phyloP scores from a whole-genome alignment of 1,139 yeast species.

The Yamadazyma sp. region DNA sequence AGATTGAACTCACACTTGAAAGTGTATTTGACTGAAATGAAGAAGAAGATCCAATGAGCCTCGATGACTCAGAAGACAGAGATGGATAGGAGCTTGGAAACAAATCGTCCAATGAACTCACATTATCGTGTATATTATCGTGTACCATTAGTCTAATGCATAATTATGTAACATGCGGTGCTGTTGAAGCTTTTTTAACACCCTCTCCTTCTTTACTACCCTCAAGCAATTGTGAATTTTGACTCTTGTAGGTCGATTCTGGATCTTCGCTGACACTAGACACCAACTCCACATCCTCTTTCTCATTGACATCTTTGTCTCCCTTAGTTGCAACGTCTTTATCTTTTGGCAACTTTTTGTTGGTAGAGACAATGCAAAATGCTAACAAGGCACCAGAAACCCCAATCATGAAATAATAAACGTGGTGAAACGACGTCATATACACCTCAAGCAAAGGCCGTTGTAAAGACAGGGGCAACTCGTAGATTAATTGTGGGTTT shows the following conservation, averaged over 20 bases:
- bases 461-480: conserved; percentile 24
- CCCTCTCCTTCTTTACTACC: too few species aligned
- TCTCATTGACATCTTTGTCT: neutral
- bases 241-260: too few species aligned
- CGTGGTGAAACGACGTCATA: conserved; percentile 40
- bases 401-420: conserved; percentile 42
- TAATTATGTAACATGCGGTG: neutral
- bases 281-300: neutral
- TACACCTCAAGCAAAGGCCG: conserved; percentile 26
- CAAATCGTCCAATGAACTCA: too few species aligned
- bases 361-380: conserved; percentile 34
- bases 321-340: conserved; percentile 23
- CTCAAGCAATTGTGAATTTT: too few species aligned
- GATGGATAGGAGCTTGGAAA: too few species aligned
- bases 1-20: conserved; percentile 30
- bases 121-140: conserved; percentile 1
- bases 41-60: conserved; percentile 11
- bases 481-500: conserved; percentile 29
- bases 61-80: too few species aligned
- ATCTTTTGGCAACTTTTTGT: conserved; percentile 37
- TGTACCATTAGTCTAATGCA: conserved; percentile 1
- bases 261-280: neutral
- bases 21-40: conserved; percentile 18
- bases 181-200: too few species aligned
- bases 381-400: conserved; percentile 30